Evolutionary conservation across 176 grass and related monocot species (phyloP), one percentile per base, ranked within the genome.

Genomic region (Bolboschoenus planiculmis): DNA sequence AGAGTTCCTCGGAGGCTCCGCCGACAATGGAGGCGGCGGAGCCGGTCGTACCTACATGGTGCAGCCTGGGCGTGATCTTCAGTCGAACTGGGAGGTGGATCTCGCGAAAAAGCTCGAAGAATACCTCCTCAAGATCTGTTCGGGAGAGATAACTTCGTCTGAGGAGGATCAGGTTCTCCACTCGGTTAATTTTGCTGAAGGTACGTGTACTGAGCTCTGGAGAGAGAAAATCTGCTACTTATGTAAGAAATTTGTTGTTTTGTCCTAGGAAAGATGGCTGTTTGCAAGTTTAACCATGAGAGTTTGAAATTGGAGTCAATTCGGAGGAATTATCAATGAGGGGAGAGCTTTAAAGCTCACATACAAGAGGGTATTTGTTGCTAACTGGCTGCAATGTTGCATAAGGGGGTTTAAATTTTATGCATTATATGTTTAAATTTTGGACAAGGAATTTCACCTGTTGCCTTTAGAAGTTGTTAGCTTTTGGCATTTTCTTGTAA

Each of bases 111-210:
- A 83, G 63, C 89, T 98, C 20, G 92, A 98, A 78, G 91, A 95
- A 54, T 98, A 98, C 86, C 89, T 98, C 34, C 87, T 98, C 37
- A 91, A 87, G 91, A 91, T 95, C 61, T 93, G 92, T 67, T 93
- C 96, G 21, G 92, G 96, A 5, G 92, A 93, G 82, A 85, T 95
- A 4, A 48, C 65, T 74, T 81, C 46, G 78, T 62, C 79, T 74
- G 96, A 95, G 21, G 81, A 85, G 53, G 83, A 89, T 35, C 79
- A 83, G 56, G 48, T 50, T 40, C 48, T 83, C 20, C 73, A 88
- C 42, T 87, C 89, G 23, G 87, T 98, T 51, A 98, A 98, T 88
- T 98, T 98, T 37, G 90, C 92, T 6, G 96, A 98, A 98, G 96
- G 96, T 98, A 68, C 16, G 51, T 55, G 42, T 10, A 53, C 6